These are phyloP conservation scores for Henckelia pumila DNA, from an alignment of 257 asterid genomes.

Conservation along the genomic window DNA sequence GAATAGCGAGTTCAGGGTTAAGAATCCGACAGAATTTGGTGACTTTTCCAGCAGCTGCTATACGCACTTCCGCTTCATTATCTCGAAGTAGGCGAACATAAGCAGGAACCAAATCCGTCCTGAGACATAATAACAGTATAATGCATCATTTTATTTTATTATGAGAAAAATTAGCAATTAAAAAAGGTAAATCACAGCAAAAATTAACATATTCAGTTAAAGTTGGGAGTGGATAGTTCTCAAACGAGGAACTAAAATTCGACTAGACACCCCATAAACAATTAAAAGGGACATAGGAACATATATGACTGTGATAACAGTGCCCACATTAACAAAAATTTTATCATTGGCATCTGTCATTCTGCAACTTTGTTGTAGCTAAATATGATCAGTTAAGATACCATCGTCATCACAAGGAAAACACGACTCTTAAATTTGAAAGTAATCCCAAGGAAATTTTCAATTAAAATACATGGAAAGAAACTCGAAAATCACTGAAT, in stretches of 20 bases:
- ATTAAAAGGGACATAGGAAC: not conserved
- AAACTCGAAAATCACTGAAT: too few species aligned
- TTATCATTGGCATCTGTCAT: too few species aligned
- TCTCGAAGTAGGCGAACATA: constrained; percentile 86
- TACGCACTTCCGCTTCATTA: constrained; percentile 90
- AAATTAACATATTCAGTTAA: not conserved
- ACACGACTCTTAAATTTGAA: too few species aligned
- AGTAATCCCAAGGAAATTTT: too few species aligned
- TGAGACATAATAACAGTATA: constrained; percentile 28
- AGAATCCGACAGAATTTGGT: constrained; percentile 79
- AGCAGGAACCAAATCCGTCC: constrained; percentile 94
- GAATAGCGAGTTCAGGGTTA: constrained; percentile 80
- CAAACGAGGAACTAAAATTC: too few species aligned
- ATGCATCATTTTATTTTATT: constrained; percentile 20
- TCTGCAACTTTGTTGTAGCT: too few species aligned
- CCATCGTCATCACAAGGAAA: too few species aligned
- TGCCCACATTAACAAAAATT: not conserved
- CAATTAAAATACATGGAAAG: too few species aligned
- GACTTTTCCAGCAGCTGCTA: constrained; percentile 91
- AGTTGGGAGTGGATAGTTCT: too few species aligned
- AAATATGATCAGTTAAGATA: too few species aligned
- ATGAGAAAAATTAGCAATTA: constrained; percentile 12
- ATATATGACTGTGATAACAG: not conserved
- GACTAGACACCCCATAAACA: not conserved
- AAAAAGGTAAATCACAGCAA: not conserved